These are phyloP conservation scores for Xylona heveae DNA, from an alignment of 495 filamentous ascomycete species.

Conservation along the genomic window DNA sequence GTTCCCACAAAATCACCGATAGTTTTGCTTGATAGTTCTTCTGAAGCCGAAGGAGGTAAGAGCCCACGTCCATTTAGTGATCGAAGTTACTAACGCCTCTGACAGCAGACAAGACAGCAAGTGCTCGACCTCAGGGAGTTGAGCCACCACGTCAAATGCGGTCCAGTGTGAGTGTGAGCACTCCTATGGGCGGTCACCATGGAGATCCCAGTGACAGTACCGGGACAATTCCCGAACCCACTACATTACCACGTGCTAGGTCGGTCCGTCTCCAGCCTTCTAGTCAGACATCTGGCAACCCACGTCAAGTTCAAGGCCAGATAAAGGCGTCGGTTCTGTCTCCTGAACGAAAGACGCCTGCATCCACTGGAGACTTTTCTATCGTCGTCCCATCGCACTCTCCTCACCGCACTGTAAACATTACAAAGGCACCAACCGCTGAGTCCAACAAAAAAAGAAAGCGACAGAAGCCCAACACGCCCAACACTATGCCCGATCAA, in stretches of 20 bases:
- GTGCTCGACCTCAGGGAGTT: too few relatives aligned
- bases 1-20: not conserved
- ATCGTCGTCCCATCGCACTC: slow-evolving; percentile 2
- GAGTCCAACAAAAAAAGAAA: not conserved
- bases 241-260: not conserved
- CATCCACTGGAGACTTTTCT: not conserved
- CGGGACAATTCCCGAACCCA: too few relatives aligned
- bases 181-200: too few relatives aligned
- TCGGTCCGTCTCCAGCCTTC: too few relatives aligned
- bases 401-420: not conserved
- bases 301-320: not conserved
- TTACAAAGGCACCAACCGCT: not conserved
- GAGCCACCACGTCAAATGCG: too few relatives aligned
- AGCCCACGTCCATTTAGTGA: not conserved
- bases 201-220: not conserved
- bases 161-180: too few relatives aligned
- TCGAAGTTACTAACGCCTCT: not conserved
- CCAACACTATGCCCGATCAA: too few relatives aligned
- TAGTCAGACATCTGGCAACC: not conserved
- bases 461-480: not conserved
- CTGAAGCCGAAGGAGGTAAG: not conserved
- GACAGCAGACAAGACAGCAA: too few relatives aligned
- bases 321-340: too few relatives aligned
- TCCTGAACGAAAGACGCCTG: not conserved
- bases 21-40: not conserved